These are phyloP conservation scores for Candida awuae DNA, from an alignment of 805 yeast species.

Conservation along the genomic window DNA sequence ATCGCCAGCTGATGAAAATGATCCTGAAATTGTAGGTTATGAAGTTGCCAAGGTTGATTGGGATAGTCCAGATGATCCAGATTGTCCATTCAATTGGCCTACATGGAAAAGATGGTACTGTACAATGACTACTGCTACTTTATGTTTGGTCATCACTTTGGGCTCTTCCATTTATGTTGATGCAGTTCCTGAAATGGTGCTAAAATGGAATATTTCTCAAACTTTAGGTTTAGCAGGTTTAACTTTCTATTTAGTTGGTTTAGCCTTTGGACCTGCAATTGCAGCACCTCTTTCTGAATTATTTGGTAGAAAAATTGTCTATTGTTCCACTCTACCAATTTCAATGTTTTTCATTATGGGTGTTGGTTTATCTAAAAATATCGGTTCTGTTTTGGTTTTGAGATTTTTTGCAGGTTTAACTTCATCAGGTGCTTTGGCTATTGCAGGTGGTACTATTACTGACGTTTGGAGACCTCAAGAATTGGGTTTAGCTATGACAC, in stretches of 20 bases:
- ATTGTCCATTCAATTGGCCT: slow-evolving; percentile 66
- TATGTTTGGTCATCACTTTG: slow-evolving; percentile 63
- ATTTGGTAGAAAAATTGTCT: slow-evolving; percentile 58
- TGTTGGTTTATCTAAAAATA: slow-evolving; percentile 56
- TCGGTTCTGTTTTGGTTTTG: slow-evolving; percentile 53
- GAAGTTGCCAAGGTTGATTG: slow-evolving; percentile 41
- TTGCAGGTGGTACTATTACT: slow-evolving; percentile 76
- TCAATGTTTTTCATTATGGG: slow-evolving; percentile 72
- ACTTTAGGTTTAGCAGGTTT: slow-evolving; percentile 60
- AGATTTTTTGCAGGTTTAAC: slow-evolving; percentile 69
- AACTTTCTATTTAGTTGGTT: slow-evolving; percentile 62
- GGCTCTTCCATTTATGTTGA: slow-evolving; percentile 69
- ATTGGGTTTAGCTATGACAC: slow-evolving; percentile 64
- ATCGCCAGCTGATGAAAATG: slow-evolving; percentile 18
- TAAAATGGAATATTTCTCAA: slow-evolving; percentile 44
- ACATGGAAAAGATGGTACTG: slow-evolving; percentile 52
- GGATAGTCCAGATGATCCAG: slow-evolving; percentile 55
- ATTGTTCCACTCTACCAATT: slow-evolving; percentile 49
- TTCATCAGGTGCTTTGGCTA: slow-evolving; percentile 76
- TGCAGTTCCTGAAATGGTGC: slow-evolving; percentile 49
- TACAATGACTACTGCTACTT: slow-evolving; percentile 55
- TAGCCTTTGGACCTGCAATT: slow-evolving; percentile 61
- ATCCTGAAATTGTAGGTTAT: slow-evolving; percentile 19
- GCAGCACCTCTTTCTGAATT: slow-evolving; percentile 69
- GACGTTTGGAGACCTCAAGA: slow-evolving; percentile 67